These are phyloP conservation scores for Aspergillus ibericus DNA, from an alignment of 2,329 filamentous ascomycete species.

Conservation along the genomic window DNA sequence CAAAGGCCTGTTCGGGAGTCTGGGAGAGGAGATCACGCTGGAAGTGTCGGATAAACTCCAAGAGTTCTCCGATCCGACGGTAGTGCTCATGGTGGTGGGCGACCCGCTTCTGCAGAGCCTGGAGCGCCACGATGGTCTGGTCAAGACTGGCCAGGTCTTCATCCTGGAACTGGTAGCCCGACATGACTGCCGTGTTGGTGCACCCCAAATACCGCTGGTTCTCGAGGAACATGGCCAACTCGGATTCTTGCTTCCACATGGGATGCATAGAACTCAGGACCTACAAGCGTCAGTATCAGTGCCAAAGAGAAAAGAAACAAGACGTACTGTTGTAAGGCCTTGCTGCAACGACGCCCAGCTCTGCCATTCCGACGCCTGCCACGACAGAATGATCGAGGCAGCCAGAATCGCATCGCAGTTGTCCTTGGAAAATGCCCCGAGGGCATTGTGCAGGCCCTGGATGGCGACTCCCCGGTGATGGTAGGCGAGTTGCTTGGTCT, in stretches of 20 bases:
- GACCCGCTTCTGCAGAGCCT: constrained; percentile 59
- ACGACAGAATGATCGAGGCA: constrained; percentile 86
- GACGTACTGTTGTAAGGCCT: constrained; percentile 72
- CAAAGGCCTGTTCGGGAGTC: constrained; percentile 80
- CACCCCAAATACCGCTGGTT: constrained; percentile 40
- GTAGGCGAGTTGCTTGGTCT: constrained; percentile 84
- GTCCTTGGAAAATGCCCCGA: constrained; percentile 77
- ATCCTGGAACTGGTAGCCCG: constrained; percentile 46
- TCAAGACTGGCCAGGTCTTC: constrained; percentile 71
- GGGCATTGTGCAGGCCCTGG: constrained; percentile 83
- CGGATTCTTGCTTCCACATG: constrained; percentile 81
- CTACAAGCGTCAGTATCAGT: background rate
- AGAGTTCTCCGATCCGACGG: constrained; percentile 67
- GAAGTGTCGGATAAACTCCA: constrained; percentile 70
- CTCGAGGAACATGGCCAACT: constrained; percentile 49
- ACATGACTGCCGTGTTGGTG: constrained; percentile 34
- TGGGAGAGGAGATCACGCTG: constrained; percentile 69
- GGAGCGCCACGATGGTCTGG: constrained; percentile 64
- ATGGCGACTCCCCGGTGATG: constrained; percentile 84
- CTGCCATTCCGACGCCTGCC: constrained; percentile 96
- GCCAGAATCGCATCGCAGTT: constrained; percentile 91
- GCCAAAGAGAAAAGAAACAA: too few species aligned
- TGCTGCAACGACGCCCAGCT: constrained; percentile 92
- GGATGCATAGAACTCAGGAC: constrained; percentile 85
- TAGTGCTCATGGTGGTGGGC: constrained; percentile 69